Percentiles rank a stretch among this genome's conserved stretches.
Conservation (phyloP, 192 early-diverging fungal genomes). For the Backusella mclennaniae region DNA sequence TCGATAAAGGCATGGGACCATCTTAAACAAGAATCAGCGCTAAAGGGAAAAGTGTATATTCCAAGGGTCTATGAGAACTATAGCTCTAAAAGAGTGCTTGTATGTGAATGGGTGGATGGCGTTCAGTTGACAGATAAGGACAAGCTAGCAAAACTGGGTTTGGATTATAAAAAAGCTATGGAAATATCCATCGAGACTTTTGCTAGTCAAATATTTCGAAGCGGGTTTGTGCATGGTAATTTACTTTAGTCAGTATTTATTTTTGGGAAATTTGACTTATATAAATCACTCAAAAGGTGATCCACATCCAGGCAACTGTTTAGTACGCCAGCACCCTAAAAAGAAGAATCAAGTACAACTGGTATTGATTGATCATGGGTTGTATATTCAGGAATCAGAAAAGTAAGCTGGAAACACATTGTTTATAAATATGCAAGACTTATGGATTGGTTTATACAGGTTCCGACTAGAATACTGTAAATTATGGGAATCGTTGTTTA, state of each 20-base stretch:
- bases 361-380: slow-evolving; percentile 86
- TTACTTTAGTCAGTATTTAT: not conserved
- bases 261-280: not conserved
- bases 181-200: slow-evolving; percentile 75
- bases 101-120: slow-evolving; percentile 90
- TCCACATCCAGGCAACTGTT: slow-evolving; percentile 83
- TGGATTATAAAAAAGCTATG: slow-evolving; percentile 56
- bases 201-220: slow-evolving; percentile 83
- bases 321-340: slow-evolving; percentile 68
- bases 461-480: slow-evolving; percentile 80
- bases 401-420: not conserved
- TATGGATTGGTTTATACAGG: not conserved
- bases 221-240: slow-evolving; percentile 81
- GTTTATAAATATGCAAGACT: too few relatives aligned
- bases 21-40: slow-evolving; percentile 43
- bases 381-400: slow-evolving; percentile 77
- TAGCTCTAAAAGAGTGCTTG: slow-evolving; percentile 72
- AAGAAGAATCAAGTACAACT: slow-evolving; percentile 41
- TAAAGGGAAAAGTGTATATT: slow-evolving; percentile 63
- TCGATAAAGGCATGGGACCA: slow-evolving; percentile 61
- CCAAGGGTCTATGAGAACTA: slow-evolving; percentile 74
- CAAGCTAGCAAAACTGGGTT: slow-evolving; percentile 38
- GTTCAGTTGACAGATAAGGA: slow-evolving; percentile 65
- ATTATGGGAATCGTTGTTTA: slow-evolving; percentile 84
- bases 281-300: slow-evolving; percentile 45